These are phyloP conservation scores for Pholiota microspora DNA, from an alignment of 768 basidiomycete genomes.

Conservation along the genomic window DNA sequence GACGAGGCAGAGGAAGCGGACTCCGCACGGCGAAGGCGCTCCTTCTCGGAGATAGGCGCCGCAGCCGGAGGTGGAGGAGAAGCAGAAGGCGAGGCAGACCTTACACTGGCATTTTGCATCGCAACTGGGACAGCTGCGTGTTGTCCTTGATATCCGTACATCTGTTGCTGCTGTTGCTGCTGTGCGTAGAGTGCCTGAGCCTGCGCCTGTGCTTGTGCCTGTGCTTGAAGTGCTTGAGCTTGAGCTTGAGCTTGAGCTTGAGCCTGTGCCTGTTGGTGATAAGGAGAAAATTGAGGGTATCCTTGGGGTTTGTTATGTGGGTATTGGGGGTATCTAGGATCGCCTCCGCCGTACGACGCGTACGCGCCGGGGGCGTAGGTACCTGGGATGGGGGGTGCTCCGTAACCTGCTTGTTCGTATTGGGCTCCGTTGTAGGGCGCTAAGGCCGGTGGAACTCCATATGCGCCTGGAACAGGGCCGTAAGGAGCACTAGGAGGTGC, in stretches of 20 bases:
- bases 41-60: constrained; percentile 4
- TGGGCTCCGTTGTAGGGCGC: constrained; percentile 15
- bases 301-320: constrained; percentile 13
- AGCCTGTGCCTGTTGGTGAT: constrained; percentile 10
- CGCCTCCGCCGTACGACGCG: constrained; percentile 16
- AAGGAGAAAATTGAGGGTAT: constrained; percentile 13
- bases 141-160: constrained; percentile 3
- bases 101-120: background rate
- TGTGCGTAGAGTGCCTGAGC: background rate
- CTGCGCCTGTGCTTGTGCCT: constrained; percentile 9
- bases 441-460: constrained; percentile 15
- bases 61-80: constrained; percentile 1
- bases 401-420: constrained; percentile 22
- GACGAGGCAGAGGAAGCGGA: background rate
- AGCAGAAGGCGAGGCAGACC: constrained; percentile 6
- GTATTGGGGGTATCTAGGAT: constrained; percentile 16
- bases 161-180: constrained; percentile 8
- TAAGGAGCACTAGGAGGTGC: constrained; percentile 8
- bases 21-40: no score
- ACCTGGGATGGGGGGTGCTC: constrained; percentile 22
- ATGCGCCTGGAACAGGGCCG: constrained; percentile 12
- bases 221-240: no score
- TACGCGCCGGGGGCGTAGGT: constrained; percentile 21
- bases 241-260: no score
- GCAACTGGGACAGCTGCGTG: background rate